phyloP scores from a whole-genome alignment of 2,329 filamentous ascomycete genomes.

The Trematosphaeria pertusa region DNA sequence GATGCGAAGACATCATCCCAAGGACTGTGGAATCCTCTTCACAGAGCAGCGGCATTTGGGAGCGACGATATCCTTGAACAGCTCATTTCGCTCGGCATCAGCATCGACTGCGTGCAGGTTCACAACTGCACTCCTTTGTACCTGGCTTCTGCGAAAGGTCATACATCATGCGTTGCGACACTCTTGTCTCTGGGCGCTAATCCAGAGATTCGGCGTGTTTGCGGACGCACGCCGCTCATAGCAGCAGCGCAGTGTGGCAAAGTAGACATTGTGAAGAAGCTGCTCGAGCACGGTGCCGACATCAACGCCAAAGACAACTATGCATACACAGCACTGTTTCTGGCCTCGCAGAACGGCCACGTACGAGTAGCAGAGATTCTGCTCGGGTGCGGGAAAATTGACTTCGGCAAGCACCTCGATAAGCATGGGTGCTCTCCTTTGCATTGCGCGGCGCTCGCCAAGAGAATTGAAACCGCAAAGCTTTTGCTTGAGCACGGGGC shows the following conservation, averaged over 20 bases:
- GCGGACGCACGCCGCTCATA: not conserved
- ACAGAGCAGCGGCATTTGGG: not conserved
- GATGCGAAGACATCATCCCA: not conserved
- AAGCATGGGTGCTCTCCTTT: not conserved
- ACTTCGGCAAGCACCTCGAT: not conserved
- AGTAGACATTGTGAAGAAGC: not conserved
- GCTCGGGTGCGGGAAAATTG: not conserved
- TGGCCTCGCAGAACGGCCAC: not conserved
- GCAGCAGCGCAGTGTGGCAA: not conserved
- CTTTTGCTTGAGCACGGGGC: not conserved
- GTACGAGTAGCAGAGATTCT: not conserved
- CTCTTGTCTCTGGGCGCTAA: not conserved
- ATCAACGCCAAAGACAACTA: not conserved
- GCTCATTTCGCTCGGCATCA: not conserved
- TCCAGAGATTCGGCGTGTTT: not conserved
- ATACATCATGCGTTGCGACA: not conserved
- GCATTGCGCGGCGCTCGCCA: not conserved
- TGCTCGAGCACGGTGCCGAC: not conserved
- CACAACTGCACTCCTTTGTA: not conserved
- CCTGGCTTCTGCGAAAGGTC: not conserved
- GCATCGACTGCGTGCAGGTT: not conserved
- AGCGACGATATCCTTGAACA: not conserved
- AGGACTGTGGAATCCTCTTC: not conserved
- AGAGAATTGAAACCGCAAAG: not conserved
- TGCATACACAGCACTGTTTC: not conserved